Conservation (phyloP, 805 yeast genomes). For the Candida succiphila region DNA sequence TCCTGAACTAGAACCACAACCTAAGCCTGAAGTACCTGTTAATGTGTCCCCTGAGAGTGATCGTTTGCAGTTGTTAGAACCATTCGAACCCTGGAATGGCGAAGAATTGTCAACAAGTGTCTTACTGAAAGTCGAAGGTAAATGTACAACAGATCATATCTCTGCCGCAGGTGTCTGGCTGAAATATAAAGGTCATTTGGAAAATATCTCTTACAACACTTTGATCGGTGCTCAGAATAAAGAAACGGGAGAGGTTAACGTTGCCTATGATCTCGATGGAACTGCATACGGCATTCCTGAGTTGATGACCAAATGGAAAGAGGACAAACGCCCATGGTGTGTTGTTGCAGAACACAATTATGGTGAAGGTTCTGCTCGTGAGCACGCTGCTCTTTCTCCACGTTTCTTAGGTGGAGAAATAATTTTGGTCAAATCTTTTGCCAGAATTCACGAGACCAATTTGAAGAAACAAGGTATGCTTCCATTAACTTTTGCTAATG, state of each 20-base stretch:
- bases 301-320: conserved; percentile 91
- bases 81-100: conserved; percentile 81
- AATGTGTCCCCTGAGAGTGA: conserved; percentile 76
- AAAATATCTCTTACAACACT: conserved; percentile 91
- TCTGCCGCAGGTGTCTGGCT: conserved; percentile 99
- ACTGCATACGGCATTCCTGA: conserved; percentile 79
- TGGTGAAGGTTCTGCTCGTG: conserved; percentile 99
- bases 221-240: conserved; percentile 94
- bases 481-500: conserved; percentile 88
- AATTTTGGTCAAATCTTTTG: conserved; percentile 88
- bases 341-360: conserved; percentile 97
- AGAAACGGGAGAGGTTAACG: conserved; percentile 94
- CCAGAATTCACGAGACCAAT: conserved; percentile 97
- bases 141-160: conserved; percentile 97
- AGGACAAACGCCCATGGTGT: conserved; percentile 77
- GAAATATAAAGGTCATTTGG: conserved; percentile 96
- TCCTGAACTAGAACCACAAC: conserved; percentile 46
- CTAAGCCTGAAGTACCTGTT: conserved; percentile 39
- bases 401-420: conserved; percentile 88
- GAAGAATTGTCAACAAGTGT: conserved; percentile 71
- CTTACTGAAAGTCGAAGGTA: conserved; percentile 87
- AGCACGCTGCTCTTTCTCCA: conserved; percentile 95
- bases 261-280: conserved; percentile 81
- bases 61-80: conserved; percentile 84
- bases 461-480: conserved; percentile 97